A percentile compares a stretch with the other conserved stretches of the same genome.
Evolutionary conservation across 371 early-diverging fungal species (phyloP).

Genomic region (Mortierella sp.): DNA sequence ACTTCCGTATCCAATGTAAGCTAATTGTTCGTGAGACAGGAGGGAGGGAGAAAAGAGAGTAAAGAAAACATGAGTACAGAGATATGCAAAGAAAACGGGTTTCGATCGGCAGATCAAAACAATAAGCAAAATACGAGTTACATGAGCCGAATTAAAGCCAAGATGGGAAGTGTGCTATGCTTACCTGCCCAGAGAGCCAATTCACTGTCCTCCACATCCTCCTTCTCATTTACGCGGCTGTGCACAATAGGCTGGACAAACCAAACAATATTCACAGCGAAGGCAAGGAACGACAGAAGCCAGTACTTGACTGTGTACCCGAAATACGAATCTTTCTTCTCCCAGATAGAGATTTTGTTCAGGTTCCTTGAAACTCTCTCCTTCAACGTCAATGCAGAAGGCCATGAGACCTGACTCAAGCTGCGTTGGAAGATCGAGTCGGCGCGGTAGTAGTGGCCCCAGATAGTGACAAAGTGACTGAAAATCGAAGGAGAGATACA

Average conservation of each 20-base stretch:
- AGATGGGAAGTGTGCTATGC: not conserved
- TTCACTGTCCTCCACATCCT: not conserved
- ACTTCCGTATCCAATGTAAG: slow-evolving; percentile 17
- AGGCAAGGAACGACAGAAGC: slow-evolving; percentile 8
- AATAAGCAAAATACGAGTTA: not conserved
- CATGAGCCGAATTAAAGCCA: not conserved
- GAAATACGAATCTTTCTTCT: slow-evolving; percentile 5
- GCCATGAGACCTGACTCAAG: slow-evolving; percentile 20
- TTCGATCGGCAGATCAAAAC: not conserved
- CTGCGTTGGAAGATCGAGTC: slow-evolving; percentile 23
- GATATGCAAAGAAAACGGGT: not conserved
- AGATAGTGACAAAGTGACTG: slow-evolving; percentile 24
- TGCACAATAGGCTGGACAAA: slow-evolving; percentile 10
- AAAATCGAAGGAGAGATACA: slow-evolving; percentile 14
- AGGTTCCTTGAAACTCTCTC: not conserved
- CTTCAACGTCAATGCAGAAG: not conserved
- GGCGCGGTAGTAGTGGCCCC: slow-evolving; percentile 36
- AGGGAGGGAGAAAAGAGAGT: not conserved
- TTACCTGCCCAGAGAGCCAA: slow-evolving; percentile 6
- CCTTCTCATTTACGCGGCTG: not conserved
- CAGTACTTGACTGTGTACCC: slow-evolving; percentile 28
- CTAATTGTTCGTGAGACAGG: not conserved
- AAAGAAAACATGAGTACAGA: not conserved
- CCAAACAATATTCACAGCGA: slow-evolving; percentile 25
- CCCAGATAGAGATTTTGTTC: slow-evolving; percentile 23